Conservation (phyloP, 768 basidiomycete species). For the Chalciporus piperatus region DNA sequence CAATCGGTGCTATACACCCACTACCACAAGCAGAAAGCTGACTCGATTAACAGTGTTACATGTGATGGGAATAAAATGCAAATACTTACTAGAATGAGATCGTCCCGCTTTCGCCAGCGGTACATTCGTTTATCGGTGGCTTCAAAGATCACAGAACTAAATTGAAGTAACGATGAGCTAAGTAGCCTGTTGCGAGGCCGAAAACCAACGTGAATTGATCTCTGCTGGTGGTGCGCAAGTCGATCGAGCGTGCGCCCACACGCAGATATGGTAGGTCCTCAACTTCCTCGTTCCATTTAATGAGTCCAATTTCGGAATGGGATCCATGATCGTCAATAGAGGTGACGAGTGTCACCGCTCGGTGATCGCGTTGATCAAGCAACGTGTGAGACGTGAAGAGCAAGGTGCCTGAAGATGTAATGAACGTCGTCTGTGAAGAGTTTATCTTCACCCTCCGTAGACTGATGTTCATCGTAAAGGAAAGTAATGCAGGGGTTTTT, state of each 20-base stretch:
- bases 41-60: not conserved
- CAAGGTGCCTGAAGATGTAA: conserved; percentile 14
- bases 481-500: not conserved
- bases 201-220: not conserved
- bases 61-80: not conserved
- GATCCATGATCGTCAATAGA: conserved; percentile 11
- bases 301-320: conserved; percentile 6
- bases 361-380: not conserved
- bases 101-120: conserved; percentile 3
- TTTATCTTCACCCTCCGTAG: conserved; percentile 13
- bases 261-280: not conserved
- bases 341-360: conserved; percentile 8
- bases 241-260: conserved; percentile 1
- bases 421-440: conserved; percentile 10
- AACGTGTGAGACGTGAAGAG: conserved; percentile 12
- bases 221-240: not conserved
- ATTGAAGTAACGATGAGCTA: not conserved
- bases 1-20: conserved; percentile 3
- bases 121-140: conserved; percentile 12
- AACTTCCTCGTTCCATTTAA: conserved; percentile 15
- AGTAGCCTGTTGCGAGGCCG: not conserved
- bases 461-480: conserved; percentile 16
- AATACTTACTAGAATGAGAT: conserved; percentile 2
- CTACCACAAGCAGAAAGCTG: conserved; percentile 4
- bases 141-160: conserved; percentile 7